phyloP scores from a whole-genome alignment of 2,329 filamentous ascomycete species.

The Hypoxylon sp. region DNA sequence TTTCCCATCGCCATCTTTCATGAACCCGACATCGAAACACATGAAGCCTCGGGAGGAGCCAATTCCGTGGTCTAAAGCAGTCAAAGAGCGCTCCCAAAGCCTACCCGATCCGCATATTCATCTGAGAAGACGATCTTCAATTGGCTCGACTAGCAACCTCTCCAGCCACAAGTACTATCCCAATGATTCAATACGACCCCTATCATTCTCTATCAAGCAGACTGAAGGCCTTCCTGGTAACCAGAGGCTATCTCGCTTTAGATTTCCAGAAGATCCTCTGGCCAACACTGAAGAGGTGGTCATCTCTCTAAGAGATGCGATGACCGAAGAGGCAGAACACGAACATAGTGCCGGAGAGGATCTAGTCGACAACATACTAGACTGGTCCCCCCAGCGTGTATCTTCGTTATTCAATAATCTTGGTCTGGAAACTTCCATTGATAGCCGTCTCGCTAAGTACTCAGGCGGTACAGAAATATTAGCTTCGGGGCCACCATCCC shows the following conservation, averaged over 20 bases:
- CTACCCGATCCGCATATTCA: slow-evolving; percentile 47
- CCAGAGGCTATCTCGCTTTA: slow-evolving; percentile 45
- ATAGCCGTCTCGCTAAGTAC: slow-evolving; percentile 19
- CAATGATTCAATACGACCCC: slow-evolving; percentile 30
- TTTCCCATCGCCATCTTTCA: slow-evolving; percentile 61
- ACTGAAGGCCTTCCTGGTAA: slow-evolving; percentile 19
- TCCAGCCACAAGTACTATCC: slow-evolving; percentile 37
- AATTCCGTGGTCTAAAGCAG: slow-evolving; percentile 55
- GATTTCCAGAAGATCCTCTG: slow-evolving; percentile 51
- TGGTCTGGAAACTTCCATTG: slow-evolving; percentile 45
- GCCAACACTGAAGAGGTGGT: slow-evolving; percentile 37
- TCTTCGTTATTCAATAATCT: slow-evolving; percentile 52
- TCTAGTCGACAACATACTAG: slow-evolving; percentile 42
- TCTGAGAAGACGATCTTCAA: slow-evolving; percentile 47
- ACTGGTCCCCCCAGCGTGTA: slow-evolving; percentile 53
- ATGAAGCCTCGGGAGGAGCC: slow-evolving; percentile 72
- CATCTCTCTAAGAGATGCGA: slow-evolving; percentile 15
- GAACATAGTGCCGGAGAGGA: slow-evolving; percentile 11
- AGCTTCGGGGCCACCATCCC: slow-evolving; percentile 45
- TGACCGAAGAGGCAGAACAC: background rate
- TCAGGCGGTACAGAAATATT: slow-evolving; percentile 33
- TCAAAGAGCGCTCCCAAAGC: slow-evolving; percentile 50
- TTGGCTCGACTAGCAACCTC: slow-evolving; percentile 44
- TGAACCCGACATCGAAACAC: slow-evolving; percentile 67
- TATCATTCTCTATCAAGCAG: slow-evolving; percentile 25